phyloP scores from a whole-genome alignment of 2,329 filamentous ascomycete species.

The Ophiostoma ips region DNA sequence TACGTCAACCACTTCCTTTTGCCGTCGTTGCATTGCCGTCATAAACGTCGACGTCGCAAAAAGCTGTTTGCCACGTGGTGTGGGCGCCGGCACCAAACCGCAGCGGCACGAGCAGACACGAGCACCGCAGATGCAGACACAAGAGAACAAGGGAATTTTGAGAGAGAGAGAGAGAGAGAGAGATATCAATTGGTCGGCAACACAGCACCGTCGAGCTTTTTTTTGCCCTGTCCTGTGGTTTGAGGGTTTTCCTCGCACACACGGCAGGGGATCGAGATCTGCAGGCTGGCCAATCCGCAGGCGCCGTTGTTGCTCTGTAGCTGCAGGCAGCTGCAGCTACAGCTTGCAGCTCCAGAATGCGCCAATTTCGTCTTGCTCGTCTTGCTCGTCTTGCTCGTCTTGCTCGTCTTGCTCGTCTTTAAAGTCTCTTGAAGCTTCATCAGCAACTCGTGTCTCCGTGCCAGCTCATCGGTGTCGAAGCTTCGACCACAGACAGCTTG shows the following conservation, averaged over 20 bases:
- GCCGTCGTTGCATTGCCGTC: neutral
- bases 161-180: neutral
- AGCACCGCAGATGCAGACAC: neutral
- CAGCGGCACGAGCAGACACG: neutral
- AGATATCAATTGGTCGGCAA: neutral
- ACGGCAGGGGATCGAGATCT: neutral
- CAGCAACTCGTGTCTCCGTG: too few species aligned
- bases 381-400: neutral
- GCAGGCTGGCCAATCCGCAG: neutral
- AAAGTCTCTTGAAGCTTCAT: too few species aligned
- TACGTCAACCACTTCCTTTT: constrained; percentile 19
- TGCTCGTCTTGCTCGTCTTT: too few species aligned
- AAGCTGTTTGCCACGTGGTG: neutral
- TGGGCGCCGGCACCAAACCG: neutral
- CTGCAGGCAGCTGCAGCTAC: too few species aligned
- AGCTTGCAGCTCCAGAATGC: neutral
- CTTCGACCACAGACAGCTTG: neutral
- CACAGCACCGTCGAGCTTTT: neutral
- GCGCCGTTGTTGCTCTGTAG: neutral
- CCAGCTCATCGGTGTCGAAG: too few species aligned
- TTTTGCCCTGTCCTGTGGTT: neutral
- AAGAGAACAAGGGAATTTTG: neutral
- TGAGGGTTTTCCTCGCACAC: neutral
- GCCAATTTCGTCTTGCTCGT: neutral
- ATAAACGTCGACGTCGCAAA: neutral